A percentile compares a stretch with the other conserved stretches of the same genome.
Evolutionary conservation across 768 basidiomycete genomes (phyloP).

Genomic region (Coprinopsis cinerea): DNA sequence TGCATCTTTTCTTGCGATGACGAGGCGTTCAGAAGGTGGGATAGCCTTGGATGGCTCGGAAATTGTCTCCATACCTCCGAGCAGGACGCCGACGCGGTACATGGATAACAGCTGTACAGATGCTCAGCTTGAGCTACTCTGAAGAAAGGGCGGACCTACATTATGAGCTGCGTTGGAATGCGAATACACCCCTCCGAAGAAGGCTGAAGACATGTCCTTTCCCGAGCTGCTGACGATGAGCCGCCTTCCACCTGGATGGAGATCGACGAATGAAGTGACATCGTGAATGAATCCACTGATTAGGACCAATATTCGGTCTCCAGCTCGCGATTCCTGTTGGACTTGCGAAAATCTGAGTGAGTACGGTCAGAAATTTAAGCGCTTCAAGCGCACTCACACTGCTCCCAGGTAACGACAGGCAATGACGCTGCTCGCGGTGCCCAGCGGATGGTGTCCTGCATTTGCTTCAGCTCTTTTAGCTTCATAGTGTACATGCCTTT

Average conservation of each 20-base stretch:
- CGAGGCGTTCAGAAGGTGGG: slow-evolving; percentile 14
- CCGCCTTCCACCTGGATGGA: slow-evolving; percentile 73
- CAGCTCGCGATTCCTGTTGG: slow-evolving; percentile 56
- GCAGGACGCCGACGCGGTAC: slow-evolving; percentile 28
- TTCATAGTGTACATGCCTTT: slow-evolving; percentile 83
- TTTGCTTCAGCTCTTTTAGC: slow-evolving; percentile 61
- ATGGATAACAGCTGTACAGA: slow-evolving; percentile 52
- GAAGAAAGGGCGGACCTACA: slow-evolving; percentile 49
- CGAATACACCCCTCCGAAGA: slow-evolving; percentile 80
- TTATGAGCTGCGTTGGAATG: slow-evolving; percentile 84
- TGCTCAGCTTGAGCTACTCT: slow-evolving; percentile 77
- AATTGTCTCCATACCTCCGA: slow-evolving; percentile 20
- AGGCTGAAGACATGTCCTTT: slow-evolving; percentile 79
- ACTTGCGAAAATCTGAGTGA: too few relatives aligned
- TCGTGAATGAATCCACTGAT: slow-evolving; percentile 89
- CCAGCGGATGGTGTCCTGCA: slow-evolving; percentile 63
- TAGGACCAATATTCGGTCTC: slow-evolving; percentile 54
- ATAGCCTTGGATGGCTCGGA: slow-evolving; percentile 5
- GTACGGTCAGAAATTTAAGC: not conserved
- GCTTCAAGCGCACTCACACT: slow-evolving; percentile 42
- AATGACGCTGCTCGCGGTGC: slow-evolving; percentile 51
- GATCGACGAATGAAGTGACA: slow-evolving; percentile 61
- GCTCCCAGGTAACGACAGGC: slow-evolving; percentile 78
- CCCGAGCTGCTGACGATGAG: slow-evolving; percentile 58
- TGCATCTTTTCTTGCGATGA: slow-evolving; percentile 4